Percentiles rank a stretch among this genome's conserved stretches.
These are phyloP conservation scores for Paecilomyces niveus DNA, from an alignment of 2,329 filamentous ascomycete genomes.

Conservation along the genomic window DNA sequence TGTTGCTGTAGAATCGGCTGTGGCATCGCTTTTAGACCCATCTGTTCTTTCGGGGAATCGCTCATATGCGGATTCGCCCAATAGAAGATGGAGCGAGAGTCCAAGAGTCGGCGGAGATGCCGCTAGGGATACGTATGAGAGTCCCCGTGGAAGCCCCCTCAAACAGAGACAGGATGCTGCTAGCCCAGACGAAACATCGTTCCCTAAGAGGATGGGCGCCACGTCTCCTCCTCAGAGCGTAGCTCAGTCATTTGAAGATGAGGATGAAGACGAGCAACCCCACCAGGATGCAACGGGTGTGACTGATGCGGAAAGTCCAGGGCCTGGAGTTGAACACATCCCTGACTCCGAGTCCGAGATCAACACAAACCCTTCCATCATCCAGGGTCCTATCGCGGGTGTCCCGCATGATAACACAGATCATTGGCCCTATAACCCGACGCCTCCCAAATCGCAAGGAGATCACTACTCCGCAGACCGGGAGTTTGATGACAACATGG, in stretches of 20 bases:
- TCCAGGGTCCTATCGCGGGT: slow-evolving; percentile 65
- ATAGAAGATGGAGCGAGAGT: slow-evolving; percentile 27
- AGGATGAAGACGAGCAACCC: slow-evolving; percentile 36
- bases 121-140: slow-evolving; percentile 13
- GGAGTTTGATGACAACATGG: slow-evolving; percentile 2
- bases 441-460: slow-evolving; percentile 44
- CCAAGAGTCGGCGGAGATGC: slow-evolving; percentile 14
- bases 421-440: slow-evolving; percentile 51
- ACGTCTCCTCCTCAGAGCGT: slow-evolving; percentile 51
- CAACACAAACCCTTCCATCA: slow-evolving; percentile 76
- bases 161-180: slow-evolving; percentile 36
- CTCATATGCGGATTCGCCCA: slow-evolving; percentile 34
- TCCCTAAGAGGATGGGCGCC: slow-evolving; percentile 32
- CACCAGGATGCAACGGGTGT: slow-evolving; percentile 63
- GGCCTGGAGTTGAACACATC: slow-evolving; percentile 69
- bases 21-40: slow-evolving; percentile 82
- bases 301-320: slow-evolving; percentile 61
- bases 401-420: slow-evolving; percentile 41
- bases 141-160: slow-evolving; percentile 37
- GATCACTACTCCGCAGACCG: slow-evolving; percentile 16
- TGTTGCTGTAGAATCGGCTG: slow-evolving; percentile 74
- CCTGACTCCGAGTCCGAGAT: slow-evolving; percentile 54
- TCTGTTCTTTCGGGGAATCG: slow-evolving; percentile 57
- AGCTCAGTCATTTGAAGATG: slow-evolving; percentile 35
- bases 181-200: slow-evolving; percentile 30